A percentile compares a stretch with the other conserved stretches of the same genome.
These are phyloP conservation scores for Raphanus raphanistrum DNA, from an alignment of 345 rosid genomes.

Conservation along the genomic window DNA sequence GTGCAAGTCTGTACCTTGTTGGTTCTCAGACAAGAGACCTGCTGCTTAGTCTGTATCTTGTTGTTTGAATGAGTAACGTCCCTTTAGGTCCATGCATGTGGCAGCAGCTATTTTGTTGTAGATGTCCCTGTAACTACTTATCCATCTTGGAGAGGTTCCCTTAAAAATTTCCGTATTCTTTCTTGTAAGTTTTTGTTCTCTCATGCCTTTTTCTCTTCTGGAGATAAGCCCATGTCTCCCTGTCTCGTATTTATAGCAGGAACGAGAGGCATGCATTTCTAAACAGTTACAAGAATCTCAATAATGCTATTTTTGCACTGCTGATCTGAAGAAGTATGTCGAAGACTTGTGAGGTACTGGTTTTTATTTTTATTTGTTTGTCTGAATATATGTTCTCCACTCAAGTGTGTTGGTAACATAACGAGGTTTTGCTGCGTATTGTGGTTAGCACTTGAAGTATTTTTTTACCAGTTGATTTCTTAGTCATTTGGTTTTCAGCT, in stretches of 20 bases:
- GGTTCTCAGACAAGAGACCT: conserved; percentile 8
- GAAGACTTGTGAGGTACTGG: conserved; percentile 37
- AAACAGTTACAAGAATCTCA: conserved; percentile 13
- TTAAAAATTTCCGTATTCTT: not conserved
- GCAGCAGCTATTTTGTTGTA: conserved; percentile 3
- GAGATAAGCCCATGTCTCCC: conserved; percentile 20
- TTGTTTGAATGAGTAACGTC: conserved; percentile 13
- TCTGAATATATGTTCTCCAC: not conserved
- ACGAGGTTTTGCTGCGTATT: conserved; percentile 3
- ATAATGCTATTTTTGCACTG: conserved; percentile 13
- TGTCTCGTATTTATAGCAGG: conserved; percentile 36
- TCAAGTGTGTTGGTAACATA: conserved; percentile 11
- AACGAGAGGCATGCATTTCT: conserved; percentile 29
- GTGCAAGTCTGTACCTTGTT: conserved; percentile 1
- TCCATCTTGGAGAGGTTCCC: not conserved
- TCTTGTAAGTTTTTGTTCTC: not conserved
- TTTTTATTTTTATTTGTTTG: conserved; percentile 30
- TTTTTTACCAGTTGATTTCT: conserved; percentile 1
- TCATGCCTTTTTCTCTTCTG: conserved; percentile 27
- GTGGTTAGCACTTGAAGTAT: conserved; percentile 9
- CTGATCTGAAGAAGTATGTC: conserved; percentile 28
- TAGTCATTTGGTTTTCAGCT: not conserved
- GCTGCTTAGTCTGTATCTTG: conserved; percentile 5
- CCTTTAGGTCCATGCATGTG: conserved; percentile 16
- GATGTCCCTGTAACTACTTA: conserved; percentile 14